phyloP scores from a whole-genome alignment of 768 basidiomycete species.

The Thelephora aurantiotincta region DNA sequence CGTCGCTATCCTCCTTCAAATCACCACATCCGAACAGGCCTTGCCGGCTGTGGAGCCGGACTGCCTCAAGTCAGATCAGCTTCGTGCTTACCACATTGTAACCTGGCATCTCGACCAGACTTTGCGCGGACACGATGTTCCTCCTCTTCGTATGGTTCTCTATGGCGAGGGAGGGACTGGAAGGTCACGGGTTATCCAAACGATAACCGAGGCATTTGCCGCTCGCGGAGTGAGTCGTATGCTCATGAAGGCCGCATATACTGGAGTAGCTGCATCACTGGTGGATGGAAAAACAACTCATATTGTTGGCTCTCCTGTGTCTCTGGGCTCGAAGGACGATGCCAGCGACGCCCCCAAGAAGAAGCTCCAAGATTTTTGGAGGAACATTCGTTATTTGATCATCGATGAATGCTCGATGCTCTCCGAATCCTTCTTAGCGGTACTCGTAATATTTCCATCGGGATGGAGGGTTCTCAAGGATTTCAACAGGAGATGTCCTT shows the following conservation, averaged over 20 bases:
- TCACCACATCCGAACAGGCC: neutral
- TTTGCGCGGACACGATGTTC: slow-evolving; percentile 7
- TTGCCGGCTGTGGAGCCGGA: slow-evolving; percentile 3
- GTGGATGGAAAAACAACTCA: slow-evolving; percentile 25
- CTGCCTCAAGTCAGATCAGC: slow-evolving; percentile 20
- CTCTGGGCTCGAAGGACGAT: slow-evolving; percentile 2
- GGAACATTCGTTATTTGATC: slow-evolving; percentile 15
- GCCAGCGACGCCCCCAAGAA: slow-evolving; percentile 1
- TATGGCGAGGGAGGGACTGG: slow-evolving; percentile 30
- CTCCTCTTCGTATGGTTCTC: slow-evolving; percentile 24
- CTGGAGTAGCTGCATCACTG: slow-evolving; percentile 25
- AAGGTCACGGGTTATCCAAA: slow-evolving; percentile 26
- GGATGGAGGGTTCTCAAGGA: neutral
- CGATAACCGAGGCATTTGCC: slow-evolving; percentile 21
- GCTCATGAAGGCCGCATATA: slow-evolving; percentile 23
- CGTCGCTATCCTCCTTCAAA: no score
- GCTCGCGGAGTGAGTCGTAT: neutral
- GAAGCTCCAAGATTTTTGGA: slow-evolving; percentile 9
- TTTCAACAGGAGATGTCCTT: slow-evolving; percentile 9
- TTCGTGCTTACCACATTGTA: slow-evolving; percentile 23
- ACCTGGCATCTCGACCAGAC: slow-evolving; percentile 14
- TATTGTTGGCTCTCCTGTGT: slow-evolving; percentile 15
- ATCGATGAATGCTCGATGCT: slow-evolving; percentile 31
- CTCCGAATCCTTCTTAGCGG: slow-evolving; percentile 11
- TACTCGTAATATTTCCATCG: slow-evolving; percentile 9